Conservation (phyloP, 208 protist species). For the Acanthamoeba royreba region DNA sequence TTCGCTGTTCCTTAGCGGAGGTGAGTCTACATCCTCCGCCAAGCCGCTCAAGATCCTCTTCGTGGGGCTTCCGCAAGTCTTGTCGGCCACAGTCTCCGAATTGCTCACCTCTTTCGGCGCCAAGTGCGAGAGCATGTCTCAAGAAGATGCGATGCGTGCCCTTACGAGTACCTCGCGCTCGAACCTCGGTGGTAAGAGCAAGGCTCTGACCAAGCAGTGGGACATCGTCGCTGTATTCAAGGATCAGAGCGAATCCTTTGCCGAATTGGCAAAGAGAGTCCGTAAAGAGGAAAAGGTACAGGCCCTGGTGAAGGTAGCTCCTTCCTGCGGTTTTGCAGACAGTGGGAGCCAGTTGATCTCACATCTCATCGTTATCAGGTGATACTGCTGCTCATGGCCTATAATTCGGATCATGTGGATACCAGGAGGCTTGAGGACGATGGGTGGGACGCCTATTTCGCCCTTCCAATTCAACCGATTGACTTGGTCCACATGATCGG, state of each 20-base stretch:
- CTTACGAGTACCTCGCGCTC: not conserved
- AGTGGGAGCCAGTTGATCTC: not conserved
- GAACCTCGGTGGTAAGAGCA: not conserved
- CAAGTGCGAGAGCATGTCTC: not conserved
- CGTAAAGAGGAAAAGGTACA: constrained; percentile 16
- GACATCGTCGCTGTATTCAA: not conserved
- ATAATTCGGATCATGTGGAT: not conserved
- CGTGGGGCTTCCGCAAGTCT: not conserved
- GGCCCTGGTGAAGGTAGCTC: not conserved
- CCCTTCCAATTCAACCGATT: not conserved
- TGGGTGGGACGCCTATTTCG: not conserved
- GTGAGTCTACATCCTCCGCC: not conserved
- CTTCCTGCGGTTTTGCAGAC: not conserved
- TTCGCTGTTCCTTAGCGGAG: no score
- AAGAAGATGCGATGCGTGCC: not conserved
- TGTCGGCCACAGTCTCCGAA: not conserved
- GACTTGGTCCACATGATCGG: not conserved
- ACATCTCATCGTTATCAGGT: not conserved
- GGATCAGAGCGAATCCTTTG: not conserved
- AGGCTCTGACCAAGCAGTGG: not conserved
- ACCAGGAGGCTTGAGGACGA: not conserved
- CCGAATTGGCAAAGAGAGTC: not conserved
- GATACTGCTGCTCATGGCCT: not conserved
- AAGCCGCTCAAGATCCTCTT: not conserved
- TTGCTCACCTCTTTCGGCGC: not conserved